Conservation (phyloP, 2,329 filamentous ascomycete species). For the Aureobasidium sp. region DNA sequence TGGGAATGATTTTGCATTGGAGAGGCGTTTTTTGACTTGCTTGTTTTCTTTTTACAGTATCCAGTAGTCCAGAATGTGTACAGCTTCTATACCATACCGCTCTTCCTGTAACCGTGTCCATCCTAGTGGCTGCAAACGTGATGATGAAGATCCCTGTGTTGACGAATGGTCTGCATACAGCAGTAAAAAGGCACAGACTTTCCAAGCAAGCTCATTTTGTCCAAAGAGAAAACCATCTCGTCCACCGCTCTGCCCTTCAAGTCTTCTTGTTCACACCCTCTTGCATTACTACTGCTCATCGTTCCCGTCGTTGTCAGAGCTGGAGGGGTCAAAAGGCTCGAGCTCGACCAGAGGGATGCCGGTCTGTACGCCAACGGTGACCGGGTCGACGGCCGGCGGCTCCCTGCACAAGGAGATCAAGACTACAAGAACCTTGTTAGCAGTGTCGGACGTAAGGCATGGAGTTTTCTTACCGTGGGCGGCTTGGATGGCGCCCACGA, state of each 20-base stretch:
- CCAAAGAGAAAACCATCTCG: background rate
- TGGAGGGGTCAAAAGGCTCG: background rate
- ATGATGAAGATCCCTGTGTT: no score
- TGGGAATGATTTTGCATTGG: background rate
- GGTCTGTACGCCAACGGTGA: no score
- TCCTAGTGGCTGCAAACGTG: no score
- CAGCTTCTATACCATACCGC: background rate
- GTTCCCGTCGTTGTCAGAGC: background rate
- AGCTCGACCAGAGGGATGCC: background rate
- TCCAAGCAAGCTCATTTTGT: background rate
- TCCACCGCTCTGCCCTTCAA: background rate
- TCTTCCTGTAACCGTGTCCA: no score
- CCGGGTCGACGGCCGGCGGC: background rate
- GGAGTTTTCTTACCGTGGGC: background rate
- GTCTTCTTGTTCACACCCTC: background rate
- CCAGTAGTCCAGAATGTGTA: background rate
- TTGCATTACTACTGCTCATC: background rate
- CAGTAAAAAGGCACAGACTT: background rate
- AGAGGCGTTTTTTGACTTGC: background rate
- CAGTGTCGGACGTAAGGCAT: background rate
- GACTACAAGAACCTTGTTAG: background rate
- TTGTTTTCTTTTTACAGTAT: background rate
- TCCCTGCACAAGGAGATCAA: background rate
- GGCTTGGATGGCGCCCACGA: background rate
- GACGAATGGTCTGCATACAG: background rate